Percentiles rank a stretch among this genome's conserved stretches.
These are phyloP conservation scores for Trichosporon asahii DNA, from an alignment of 1,284 basidiomycete species.

Conservation along the genomic window DNA sequence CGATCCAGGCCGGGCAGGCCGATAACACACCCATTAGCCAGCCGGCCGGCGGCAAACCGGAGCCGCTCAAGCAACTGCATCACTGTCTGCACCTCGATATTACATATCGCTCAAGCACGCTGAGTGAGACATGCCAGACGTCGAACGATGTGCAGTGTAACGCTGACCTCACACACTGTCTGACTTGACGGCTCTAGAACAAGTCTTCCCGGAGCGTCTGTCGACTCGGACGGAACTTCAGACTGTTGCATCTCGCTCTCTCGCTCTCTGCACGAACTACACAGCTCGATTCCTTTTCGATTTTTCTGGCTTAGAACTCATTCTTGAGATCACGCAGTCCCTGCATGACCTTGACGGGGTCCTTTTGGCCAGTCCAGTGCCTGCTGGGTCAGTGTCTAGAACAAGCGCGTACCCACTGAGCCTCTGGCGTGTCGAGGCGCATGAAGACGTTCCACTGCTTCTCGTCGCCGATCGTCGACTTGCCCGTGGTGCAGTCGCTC, in stretches of 20 bases:
- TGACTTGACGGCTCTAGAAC: not conserved
- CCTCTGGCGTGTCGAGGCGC: constrained; percentile 47
- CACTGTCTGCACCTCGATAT: too few relatives aligned
- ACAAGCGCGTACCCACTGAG: constrained; percentile 32
- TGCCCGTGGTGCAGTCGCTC: constrained; percentile 46
- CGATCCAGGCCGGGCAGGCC: too few relatives aligned
- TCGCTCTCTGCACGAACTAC: not conserved
- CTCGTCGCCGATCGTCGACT: constrained; percentile 57
- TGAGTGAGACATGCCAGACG: not conserved
- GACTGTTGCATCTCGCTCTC: not conserved
- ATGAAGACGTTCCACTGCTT: constrained; percentile 56
- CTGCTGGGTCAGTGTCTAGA: constrained; percentile 41
- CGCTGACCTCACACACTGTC: not conserved
- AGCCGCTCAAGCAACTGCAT: too few relatives aligned
- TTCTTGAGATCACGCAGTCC: constrained; percentile 80
- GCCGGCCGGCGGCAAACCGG: not conserved
- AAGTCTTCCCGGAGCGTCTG: not conserved
- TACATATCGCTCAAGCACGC: not conserved
- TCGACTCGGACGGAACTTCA: not conserved
- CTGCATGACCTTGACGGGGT: constrained; percentile 63
- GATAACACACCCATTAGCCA: not conserved
- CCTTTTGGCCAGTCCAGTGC: constrained; percentile 52
- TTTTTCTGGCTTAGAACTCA: constrained; percentile 59
- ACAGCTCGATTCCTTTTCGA: not conserved
- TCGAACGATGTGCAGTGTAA: not conserved